Percentiles rank a stretch among this genome's conserved stretches.
Evolutionary conservation across 2,329 filamentous ascomycete species (phyloP).

Genomic region (Phyllosticta ampelicida): DNA sequence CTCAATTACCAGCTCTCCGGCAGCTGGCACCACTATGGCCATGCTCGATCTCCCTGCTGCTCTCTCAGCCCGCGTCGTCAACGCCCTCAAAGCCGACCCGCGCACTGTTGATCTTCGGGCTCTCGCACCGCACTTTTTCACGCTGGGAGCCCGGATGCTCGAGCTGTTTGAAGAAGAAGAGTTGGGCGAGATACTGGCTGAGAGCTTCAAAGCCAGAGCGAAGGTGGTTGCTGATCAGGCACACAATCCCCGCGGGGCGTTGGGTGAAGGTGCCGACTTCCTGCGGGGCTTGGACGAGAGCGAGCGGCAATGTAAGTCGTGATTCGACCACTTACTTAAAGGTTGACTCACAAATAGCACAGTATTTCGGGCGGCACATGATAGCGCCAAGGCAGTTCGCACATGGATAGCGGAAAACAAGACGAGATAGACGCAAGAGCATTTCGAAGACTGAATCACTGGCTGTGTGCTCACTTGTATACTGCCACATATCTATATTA

Average conservation of each 20-base stretch:
- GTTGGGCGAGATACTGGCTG: slow-evolving; percentile 48
- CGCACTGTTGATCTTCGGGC: slow-evolving; percentile 74
- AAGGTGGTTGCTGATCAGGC: slow-evolving; percentile 81
- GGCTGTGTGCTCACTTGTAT: not conserved
- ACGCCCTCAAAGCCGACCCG: slow-evolving; percentile 84
- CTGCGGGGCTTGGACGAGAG: slow-evolving; percentile 80
- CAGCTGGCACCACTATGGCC: slow-evolving; percentile 34
- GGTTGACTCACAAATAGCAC: not conserved
- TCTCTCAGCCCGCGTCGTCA: slow-evolving; percentile 68
- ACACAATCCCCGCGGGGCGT: slow-evolving; percentile 65
- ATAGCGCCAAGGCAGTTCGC: slow-evolving; percentile 36
- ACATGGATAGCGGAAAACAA: slow-evolving; percentile 35
- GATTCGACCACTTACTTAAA: slow-evolving; percentile 3
- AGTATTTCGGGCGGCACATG: slow-evolving; percentile 40
- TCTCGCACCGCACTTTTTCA: slow-evolving; percentile 80
- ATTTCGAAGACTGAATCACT: not conserved
- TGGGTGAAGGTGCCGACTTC: slow-evolving; percentile 64
- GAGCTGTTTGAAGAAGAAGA: slow-evolving; percentile 89
- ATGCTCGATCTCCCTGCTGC: slow-evolving; percentile 72
- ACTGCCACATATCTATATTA: not conserved
- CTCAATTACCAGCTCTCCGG: not conserved
- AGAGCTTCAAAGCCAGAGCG: slow-evolving; percentile 73
- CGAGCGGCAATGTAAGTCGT: slow-evolving; percentile 54
- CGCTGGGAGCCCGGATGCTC: slow-evolving; percentile 71
- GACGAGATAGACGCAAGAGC: slow-evolving; percentile 14